These are phyloP conservation scores for Xylaria scruposa DNA, from an alignment of 495 filamentous ascomycete species.

Conservation along the genomic window DNA sequence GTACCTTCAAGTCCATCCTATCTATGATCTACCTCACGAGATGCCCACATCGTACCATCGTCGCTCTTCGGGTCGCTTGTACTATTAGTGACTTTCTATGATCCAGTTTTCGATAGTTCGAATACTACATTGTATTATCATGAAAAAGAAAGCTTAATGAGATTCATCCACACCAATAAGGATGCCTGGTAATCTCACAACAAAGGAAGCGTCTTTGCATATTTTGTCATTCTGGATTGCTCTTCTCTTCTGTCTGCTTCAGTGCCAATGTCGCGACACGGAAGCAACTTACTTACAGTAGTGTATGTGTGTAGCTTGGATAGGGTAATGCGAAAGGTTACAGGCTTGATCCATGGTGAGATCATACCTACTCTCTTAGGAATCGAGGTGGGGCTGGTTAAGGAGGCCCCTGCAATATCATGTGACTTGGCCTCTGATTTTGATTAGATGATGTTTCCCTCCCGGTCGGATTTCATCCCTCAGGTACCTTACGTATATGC, in stretches of 20 bases:
- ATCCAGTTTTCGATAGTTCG: background rate
- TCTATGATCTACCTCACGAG: background rate
- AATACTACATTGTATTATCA: background rate
- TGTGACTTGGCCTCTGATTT: slow-evolving; percentile 16
- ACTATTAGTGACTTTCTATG: background rate
- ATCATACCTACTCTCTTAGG: background rate
- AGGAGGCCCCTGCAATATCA: slow-evolving; percentile 22
- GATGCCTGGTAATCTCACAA: background rate
- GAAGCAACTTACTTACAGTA: background rate
- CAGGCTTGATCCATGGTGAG: slow-evolving; percentile 13
- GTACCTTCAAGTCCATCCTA: background rate
- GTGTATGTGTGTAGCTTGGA: background rate
- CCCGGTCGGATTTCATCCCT: slow-evolving; percentile 20
- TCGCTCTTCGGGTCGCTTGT: background rate
- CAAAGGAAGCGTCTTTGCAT: background rate
- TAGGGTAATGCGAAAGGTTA: background rate
- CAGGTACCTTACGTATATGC: background rate
- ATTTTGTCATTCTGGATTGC: background rate
- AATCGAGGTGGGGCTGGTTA: slow-evolving; percentile 2
- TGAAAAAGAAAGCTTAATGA: background rate
- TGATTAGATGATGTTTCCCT: slow-evolving; percentile 19
- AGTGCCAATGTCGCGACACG: background rate
- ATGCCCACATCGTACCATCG: background rate
- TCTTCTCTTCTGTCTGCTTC: background rate
- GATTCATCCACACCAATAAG: background rate